Evolutionary conservation across 345 rosid genomes (phyloP), one percentile per base, ranked within the genome.

Genomic region (Chamaenerion angustifolium): DNA sequence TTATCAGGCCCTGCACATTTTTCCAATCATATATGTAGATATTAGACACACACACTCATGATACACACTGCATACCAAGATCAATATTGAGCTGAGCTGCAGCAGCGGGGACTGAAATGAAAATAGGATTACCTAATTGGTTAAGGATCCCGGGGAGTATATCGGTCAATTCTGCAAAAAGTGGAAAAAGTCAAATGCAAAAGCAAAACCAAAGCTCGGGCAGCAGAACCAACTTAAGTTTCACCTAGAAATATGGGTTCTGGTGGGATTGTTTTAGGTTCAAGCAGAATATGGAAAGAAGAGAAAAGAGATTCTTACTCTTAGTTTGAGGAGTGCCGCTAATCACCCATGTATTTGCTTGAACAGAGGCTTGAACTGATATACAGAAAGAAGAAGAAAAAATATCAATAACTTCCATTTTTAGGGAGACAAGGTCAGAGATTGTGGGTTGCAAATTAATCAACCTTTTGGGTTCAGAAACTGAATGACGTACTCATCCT

Each of bases 321-420:
- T 79, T 82, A 43, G 89, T 85, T 65, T 80, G 90, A 12, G 95
- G 94, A 48, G 95, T 45, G 42, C 95, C 97, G 53, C 88, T 82
- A 51, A 89, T 87, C 9, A 89, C 95, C 97, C 97, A 89, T 60
- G 97, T 89, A 71, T 89, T 89, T 54, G 95, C 97, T 35, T 72
- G 79, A 69, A 89, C 61, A 19, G 97, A 80, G n/a, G 97, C 97
- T 71, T 89, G 97, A 60, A 89, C 95, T 87, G 85, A 48, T 55
- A 43, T 12, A 2, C 37, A 31, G 6, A 42, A 21, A 51, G 41
- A 40, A 35, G 17, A 15, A 17, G 14, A 10, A 17, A 12, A 4
- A 56, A 50, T 12, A 16, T 15, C 49, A 46, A 15, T 15, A 15
- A 46, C n/a, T 15, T 15, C 10, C 49, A 15, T 15, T 46, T 50